Evolutionary conservation across 176 grass and related monocot genomes (phyloP).

Genomic region (Chrysopogon serrulatus): DNA sequence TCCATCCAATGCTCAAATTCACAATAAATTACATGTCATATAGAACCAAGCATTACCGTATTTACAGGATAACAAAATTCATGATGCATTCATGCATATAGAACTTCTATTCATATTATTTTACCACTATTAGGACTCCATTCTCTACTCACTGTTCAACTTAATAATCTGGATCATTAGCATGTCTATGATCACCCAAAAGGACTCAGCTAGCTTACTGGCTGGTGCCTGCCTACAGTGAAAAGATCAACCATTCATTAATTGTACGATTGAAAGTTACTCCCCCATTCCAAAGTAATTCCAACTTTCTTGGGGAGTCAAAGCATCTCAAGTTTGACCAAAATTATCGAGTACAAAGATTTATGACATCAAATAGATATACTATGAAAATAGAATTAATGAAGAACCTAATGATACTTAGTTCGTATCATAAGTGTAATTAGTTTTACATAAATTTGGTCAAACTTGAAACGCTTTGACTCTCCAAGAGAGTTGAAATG

Average conservation of each 20-base stretch:
- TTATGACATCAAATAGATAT: no score
- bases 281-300: no score
- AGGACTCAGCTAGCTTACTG: background rate
- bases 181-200: background rate
- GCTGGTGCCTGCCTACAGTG: background rate
- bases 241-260: background rate
- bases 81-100: background rate
- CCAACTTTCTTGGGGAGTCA: no score
- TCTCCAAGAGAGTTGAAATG: no score
- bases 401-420: no score
- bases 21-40: background rate
- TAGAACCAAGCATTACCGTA: background rate
- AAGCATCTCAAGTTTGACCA: no score
- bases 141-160: background rate
- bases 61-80: background rate
- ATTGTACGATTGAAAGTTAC: background rate
- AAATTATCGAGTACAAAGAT: no score
- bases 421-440: no score
- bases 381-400: no score
- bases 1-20: background rate
- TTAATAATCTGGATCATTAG: background rate
- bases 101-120: background rate
- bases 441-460: no score
- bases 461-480: no score
- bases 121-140: background rate